Percentiles rank a stretch among this genome's conserved stretches.
Conservation (phyloP, 2,329 filamentous ascomycete species). For the Esteya vermicola region DNA sequence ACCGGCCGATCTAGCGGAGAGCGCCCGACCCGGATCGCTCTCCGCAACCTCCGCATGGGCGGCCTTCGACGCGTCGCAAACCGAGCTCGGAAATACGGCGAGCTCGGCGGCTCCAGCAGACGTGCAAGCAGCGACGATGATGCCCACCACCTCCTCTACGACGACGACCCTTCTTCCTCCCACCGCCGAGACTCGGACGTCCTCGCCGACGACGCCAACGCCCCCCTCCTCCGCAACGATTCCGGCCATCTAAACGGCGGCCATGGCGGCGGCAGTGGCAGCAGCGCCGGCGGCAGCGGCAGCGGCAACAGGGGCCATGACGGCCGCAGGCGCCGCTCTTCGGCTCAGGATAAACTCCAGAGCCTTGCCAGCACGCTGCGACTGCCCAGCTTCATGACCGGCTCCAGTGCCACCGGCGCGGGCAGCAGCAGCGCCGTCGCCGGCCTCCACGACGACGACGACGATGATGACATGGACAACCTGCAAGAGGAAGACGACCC, state of each 20-base stretch:
- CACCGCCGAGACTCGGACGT: conserved; percentile 42
- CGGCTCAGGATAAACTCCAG: conserved; percentile 26
- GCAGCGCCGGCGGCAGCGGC: conserved; percentile 18
- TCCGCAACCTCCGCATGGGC: conserved; percentile 56
- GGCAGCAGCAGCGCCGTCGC: conserved; percentile 9
- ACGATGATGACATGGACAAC: conserved; percentile 28
- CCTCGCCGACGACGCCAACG: conserved; percentile 53
- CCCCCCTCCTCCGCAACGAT: conserved; percentile 46
- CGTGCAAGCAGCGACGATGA: conserved; percentile 40
- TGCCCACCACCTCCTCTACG: conserved; percentile 7
- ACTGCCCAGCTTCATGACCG: conserved; percentile 54
- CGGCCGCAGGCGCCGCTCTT: conserved; percentile 21
- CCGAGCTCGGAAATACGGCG: conserved; percentile 42
- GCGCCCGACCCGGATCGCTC: conserved; percentile 48
- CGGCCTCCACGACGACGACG: conserved; percentile 4
- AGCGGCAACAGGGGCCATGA: too few relatives aligned
- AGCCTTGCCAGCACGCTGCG: conserved; percentile 36
- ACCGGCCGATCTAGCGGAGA: conserved; percentile 14
- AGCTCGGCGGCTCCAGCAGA: conserved; percentile 40
- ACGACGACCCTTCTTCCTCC: conserved; percentile 28
- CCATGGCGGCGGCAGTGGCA: too few relatives aligned
- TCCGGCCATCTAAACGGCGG: too few relatives aligned
- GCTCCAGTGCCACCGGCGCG: conserved; percentile 9
- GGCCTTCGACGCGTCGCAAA: conserved; percentile 42
- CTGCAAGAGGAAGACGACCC: conserved; percentile 44